Percentiles rank a stretch among this genome's conserved stretches.
Evolutionary conservation across 192 early-diverging fungal genomes (phyloP).

Genomic region (Podila clonocystis): DNA sequence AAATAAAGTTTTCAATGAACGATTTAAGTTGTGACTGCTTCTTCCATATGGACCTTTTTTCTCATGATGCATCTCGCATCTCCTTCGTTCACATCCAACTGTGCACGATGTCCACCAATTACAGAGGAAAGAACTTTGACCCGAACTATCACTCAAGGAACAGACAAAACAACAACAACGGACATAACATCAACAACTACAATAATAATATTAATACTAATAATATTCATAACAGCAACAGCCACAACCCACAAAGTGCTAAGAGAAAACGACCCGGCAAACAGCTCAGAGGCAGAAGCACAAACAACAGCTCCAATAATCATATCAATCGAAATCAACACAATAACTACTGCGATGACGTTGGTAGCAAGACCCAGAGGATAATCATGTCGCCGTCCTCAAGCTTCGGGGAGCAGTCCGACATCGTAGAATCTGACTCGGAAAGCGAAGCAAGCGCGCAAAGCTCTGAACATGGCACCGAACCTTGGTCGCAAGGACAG

Average conservation of each 20-base stretch:
- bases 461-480: too few relatives aligned
- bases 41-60: too few relatives aligned
- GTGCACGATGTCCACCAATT: neutral
- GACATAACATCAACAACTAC: neutral
- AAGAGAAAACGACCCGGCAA: neutral
- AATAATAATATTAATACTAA: neutral
- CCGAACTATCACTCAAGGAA: slow-evolving; percentile 6
- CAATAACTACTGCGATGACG: neutral
- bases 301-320: neutral
- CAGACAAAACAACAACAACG: neutral
- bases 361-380: neutral
- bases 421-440: neutral
- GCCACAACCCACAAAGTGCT: neutral
- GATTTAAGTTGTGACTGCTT: too few relatives aligned
- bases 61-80: too few relatives aligned
- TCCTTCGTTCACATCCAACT: too few relatives aligned
- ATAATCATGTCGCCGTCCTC: neutral
- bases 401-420: neutral
- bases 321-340: neutral
- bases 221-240: neutral
- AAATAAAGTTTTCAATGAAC: too few relatives aligned
- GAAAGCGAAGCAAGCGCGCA: neutral
- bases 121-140: slow-evolving; percentile 15
- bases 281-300: neutral
- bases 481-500: too few relatives aligned